Conservation (phyloP, 2,329 filamentous ascomycete species). For the Dothidotthia symphoricarpi region DNA sequence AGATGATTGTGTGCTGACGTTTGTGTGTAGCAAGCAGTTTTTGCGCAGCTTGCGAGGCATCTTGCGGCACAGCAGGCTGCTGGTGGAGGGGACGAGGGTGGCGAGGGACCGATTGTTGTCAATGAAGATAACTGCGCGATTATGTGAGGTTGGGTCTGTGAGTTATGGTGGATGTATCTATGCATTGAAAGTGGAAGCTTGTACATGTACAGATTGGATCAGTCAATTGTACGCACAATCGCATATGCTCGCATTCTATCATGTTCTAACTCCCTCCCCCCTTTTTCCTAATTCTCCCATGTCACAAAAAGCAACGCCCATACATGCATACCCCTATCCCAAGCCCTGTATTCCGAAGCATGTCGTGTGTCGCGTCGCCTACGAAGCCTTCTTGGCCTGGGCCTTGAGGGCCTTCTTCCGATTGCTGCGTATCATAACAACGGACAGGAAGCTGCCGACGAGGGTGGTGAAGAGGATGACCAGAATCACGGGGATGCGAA, state of each 20-base stretch:
- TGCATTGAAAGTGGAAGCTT: no score
- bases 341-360: no score
- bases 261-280: neutral
- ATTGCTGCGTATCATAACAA: conserved; percentile 99
- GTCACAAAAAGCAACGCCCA: conserved; percentile 11
- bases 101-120: conserved; percentile 25
- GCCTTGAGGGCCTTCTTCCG: conserved; percentile 96
- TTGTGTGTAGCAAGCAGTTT: conserved; percentile 23
- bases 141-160: conserved; percentile 17
- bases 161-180: no score
- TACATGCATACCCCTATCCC: conserved; percentile 4
- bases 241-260: no score
- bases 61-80: conserved; percentile 26
- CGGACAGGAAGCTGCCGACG: conserved; percentile 89
- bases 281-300: neutral
- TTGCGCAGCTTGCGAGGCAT: conserved; percentile 40
- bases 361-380: conserved; percentile 9
- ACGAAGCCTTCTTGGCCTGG: conserved; percentile 77
- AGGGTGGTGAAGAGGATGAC: conserved; percentile 88
- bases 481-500: conserved; percentile 96
- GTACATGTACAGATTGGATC: no score
- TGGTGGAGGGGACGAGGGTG: conserved; percentile 20
- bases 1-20: neutral
- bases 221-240: no score
- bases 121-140: conserved; percentile 34